Evolutionary conservation across 2,329 filamentous ascomycete genomes (phyloP).

Genomic region (Chrysoporthe puriensis): DNA sequence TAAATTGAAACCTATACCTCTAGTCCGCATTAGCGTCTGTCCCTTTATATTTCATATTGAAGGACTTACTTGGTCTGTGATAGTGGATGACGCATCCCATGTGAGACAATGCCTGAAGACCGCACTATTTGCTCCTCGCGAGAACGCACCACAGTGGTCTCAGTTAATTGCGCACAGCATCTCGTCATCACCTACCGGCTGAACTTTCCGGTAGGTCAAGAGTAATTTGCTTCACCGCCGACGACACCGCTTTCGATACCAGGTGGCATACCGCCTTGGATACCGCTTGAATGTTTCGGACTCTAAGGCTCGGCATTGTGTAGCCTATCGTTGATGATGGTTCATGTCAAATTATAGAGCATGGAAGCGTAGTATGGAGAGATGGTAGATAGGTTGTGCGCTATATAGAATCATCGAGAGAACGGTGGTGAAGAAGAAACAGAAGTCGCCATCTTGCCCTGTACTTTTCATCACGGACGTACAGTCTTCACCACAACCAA

Average conservation of each 20-base stretch:
- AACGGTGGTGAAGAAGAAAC: neutral
- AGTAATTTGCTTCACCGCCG: neutral
- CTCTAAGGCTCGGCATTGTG: neutral
- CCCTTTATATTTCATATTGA: neutral
- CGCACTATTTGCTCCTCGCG: neutral
- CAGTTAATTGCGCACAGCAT: neutral
- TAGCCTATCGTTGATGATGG: neutral
- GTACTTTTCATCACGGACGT: neutral
- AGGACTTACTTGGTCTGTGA: neutral
- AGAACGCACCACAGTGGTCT: neutral
- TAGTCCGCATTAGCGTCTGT: neutral
- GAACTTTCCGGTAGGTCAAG: neutral
- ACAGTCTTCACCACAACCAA: neutral
- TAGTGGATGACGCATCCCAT: neutral
- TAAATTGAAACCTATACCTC: neutral
- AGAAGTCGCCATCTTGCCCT: neutral
- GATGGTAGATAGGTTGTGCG: too few relatives aligned
- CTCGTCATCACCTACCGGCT: neutral
- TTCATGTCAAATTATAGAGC: neutral
- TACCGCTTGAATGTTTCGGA: neutral
- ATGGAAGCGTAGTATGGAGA: neutral
- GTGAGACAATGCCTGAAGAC: neutral
- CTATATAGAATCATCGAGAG: neutral
- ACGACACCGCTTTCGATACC: conserved; percentile 4
- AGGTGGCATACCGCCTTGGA: conserved; percentile 6